These are phyloP conservation scores for Blumeriella jaapii DNA, from an alignment of 2,329 filamentous ascomycete genomes.

Conservation along the genomic window DNA sequence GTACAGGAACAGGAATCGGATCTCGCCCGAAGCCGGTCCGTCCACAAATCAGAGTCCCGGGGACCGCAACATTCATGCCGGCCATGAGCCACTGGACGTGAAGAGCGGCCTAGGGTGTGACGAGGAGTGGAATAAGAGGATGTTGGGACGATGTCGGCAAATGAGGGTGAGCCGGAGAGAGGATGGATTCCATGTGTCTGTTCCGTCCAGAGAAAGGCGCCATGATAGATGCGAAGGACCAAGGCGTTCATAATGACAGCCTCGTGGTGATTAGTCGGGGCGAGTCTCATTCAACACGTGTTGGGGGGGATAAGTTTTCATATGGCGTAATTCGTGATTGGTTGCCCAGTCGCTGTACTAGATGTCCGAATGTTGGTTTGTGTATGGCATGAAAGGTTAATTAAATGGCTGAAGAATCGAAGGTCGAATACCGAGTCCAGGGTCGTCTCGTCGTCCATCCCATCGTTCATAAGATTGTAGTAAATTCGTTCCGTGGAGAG, in stretches of 20 bases:
- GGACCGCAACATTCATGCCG: no score
- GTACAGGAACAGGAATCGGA: no score
- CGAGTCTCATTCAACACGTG: constrained; percentile 11
- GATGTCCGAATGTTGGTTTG: constrained; percentile 21
- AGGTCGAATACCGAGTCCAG: constrained; percentile 13
- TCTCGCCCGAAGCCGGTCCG: no score
- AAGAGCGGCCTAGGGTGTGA: no score
- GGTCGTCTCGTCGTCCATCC: constrained; percentile 13
- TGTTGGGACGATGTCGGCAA: no score
- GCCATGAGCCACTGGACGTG: no score
- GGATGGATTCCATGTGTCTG: no score
- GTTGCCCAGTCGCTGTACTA: constrained; percentile 28
- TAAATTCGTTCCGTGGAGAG: constrained; percentile 9
- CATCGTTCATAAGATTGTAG: constrained; percentile 6
- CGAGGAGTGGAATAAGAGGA: no score
- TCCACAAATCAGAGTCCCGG: no score
- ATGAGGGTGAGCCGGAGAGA: no score
- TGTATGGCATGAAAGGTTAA: constrained; percentile 14
- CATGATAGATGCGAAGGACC: constrained; percentile 6
- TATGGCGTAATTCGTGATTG: constrained; percentile 26
- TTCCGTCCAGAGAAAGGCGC: constrained; percentile 9
- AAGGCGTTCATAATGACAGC: constrained; percentile 6
- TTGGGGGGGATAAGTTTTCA: constrained; percentile 17
- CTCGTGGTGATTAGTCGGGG: constrained; percentile 11
- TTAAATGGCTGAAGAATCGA: constrained; percentile 15